These are phyloP conservation scores for Debaryomycetaceae sp. DNA, from an alignment of 1,139 yeast species.

Conservation along the genomic window DNA sequence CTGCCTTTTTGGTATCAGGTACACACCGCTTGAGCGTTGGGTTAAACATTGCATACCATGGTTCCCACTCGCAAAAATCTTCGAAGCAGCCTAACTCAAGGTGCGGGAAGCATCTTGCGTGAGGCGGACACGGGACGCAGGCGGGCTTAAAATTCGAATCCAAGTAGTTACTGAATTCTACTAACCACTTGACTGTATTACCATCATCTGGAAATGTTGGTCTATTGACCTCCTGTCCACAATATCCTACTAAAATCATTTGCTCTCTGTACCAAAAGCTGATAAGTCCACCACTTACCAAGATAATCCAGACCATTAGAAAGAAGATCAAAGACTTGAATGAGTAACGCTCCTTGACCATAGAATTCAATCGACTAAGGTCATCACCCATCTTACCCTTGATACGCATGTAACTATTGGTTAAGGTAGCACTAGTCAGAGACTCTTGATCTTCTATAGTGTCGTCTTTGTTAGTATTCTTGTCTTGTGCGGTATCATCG, in stretches of 20 bases:
- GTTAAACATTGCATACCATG: constrained; percentile 62
- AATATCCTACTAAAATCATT: constrained; percentile 57
- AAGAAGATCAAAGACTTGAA: constrained; percentile 9
- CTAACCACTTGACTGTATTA: constrained; percentile 13
- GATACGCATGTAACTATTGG: background rate
- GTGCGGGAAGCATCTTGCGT: constrained; percentile 68
- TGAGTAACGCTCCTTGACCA: constrained; percentile 2
- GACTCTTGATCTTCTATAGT: background rate
- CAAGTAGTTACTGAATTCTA: constrained; percentile 25
- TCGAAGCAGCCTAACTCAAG: constrained; percentile 64
- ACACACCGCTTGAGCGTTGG: constrained; percentile 50
- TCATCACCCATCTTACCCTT: constrained; percentile 1
- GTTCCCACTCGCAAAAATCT: constrained; percentile 56
- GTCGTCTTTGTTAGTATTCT: background rate
- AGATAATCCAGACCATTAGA: constrained; percentile 25
- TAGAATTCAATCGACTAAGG: background rate
- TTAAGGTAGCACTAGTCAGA: background rate
- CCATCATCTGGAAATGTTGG: constrained; percentile 28
- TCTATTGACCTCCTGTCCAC: constrained; percentile 54
- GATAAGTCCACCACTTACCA: constrained; percentile 27
- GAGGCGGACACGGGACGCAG: constrained; percentile 77
- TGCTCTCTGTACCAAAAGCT: constrained; percentile 65
- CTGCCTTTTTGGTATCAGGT: constrained; percentile 74
- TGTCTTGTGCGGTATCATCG: background rate
- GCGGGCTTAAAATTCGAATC: constrained; percentile 49